A percentile compares a stretch with the other conserved stretches of the same genome.
Conservation (phyloP, 2,329 filamentous ascomycete genomes). For the Neopestalotiopsis clavispora region DNA sequence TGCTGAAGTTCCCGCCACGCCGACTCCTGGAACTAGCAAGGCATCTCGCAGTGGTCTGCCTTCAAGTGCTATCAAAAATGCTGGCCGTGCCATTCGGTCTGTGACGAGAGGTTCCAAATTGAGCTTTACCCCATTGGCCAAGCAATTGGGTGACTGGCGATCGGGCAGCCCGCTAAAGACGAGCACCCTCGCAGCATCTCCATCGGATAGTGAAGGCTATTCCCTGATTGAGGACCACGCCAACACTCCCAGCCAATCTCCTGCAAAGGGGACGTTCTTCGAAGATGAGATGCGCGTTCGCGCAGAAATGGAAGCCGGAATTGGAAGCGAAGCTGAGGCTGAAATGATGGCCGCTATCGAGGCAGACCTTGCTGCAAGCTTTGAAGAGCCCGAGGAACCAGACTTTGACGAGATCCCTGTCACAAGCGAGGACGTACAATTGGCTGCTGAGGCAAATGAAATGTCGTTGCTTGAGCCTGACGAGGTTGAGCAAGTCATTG, state of each 20-base stretch:
- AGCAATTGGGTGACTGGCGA: constrained; percentile 67
- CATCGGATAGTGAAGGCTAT: constrained; percentile 32
- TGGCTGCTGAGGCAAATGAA: constrained; percentile 63
- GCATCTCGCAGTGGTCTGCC: constrained; percentile 28
- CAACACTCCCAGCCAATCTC: constrained; percentile 37
- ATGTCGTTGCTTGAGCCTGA: constrained; percentile 60
- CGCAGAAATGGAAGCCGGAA: constrained; percentile 25
- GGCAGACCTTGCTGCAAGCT: constrained; percentile 42
- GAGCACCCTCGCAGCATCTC: constrained; percentile 25
- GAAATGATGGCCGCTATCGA: constrained; percentile 42
- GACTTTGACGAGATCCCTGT: constrained; percentile 52
- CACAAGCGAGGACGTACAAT: constrained; percentile 60
- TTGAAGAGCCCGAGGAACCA: constrained; percentile 34
- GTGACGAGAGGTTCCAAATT: constrained; percentile 39
- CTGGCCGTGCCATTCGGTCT: constrained; percentile 34
- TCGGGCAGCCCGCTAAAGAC: constrained; percentile 59
- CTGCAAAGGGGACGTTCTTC: constrained; percentile 58
- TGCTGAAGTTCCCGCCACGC: constrained; percentile 45
- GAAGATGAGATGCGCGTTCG: constrained; percentile 61
- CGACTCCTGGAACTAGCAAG: constrained; percentile 39
- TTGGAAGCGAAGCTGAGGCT: constrained; percentile 35
- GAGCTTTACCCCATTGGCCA: constrained; percentile 68
- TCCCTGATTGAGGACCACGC: constrained; percentile 31
- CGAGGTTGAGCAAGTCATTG: constrained; percentile 40
- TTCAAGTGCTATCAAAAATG: constrained; percentile 32